Evolutionary conservation across 2,329 filamentous ascomycete species (phyloP).

Genomic region (Colletotrichum acutatum): DNA sequence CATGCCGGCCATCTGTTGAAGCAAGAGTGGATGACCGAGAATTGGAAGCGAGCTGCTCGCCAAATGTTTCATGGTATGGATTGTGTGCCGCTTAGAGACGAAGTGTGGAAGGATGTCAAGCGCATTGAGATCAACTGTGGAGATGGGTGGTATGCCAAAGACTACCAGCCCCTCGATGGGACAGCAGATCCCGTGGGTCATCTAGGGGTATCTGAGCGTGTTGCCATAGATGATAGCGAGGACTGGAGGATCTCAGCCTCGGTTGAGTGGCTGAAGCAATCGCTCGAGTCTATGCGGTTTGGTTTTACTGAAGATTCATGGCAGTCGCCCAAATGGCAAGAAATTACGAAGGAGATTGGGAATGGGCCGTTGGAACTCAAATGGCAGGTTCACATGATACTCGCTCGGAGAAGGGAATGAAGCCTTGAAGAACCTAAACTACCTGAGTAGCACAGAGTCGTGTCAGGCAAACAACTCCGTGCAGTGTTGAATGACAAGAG

Average conservation of each 20-base stretch:
- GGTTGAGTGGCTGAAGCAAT: slow-evolving; percentile 25
- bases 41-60: slow-evolving; percentile 22
- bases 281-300: slow-evolving; percentile 21
- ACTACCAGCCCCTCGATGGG: slow-evolving; percentile 7
- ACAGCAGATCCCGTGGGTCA: slow-evolving; percentile 4
- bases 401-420: slow-evolving; percentile 13
- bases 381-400: slow-evolving; percentile 27
- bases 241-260: slow-evolving; percentile 22
- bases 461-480: neutral
- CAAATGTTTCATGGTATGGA: slow-evolving; percentile 28
- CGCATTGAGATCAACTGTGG: slow-evolving; percentile 16
- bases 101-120: slow-evolving; percentile 19
- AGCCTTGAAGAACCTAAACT: neutral
- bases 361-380: slow-evolving; percentile 2
- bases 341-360: neutral
- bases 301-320: slow-evolving; percentile 21
- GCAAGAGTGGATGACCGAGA: slow-evolving; percentile 7
- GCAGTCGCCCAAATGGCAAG: slow-evolving; percentile 11
- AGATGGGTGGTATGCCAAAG: slow-evolving; percentile 19
- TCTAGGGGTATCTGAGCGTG: neutral
- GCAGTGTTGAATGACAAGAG: neutral
- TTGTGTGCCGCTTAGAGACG: neutral
- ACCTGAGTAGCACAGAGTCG: neutral
- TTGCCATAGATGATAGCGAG: neutral
- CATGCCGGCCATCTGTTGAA: slow-evolving; percentile 3